phyloP scores from a whole-genome alignment of 306 rosid genomes.

The Prunus armeniaca region DNA sequence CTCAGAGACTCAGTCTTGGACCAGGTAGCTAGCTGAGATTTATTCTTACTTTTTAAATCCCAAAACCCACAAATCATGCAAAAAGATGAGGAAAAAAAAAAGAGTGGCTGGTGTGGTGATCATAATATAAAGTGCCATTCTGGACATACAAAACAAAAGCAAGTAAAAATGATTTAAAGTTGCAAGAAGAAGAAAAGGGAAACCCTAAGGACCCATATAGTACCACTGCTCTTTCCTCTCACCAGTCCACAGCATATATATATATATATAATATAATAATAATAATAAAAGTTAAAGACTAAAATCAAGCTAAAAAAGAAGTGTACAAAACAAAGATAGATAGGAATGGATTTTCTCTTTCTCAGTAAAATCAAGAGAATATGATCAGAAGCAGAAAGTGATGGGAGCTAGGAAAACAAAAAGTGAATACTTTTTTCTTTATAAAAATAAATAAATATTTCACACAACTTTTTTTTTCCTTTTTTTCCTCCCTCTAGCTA shows the following conservation, averaged over 20 bases:
- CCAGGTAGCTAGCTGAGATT: background rate
- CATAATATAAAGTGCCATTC: conserved; percentile 14
- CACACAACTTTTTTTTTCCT: background rate
- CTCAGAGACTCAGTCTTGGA: conserved; percentile 21
- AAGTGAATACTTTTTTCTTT: background rate
- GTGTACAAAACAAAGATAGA: conserved; percentile 27
- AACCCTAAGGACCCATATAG: conserved; percentile 46
- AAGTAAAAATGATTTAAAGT: conserved; percentile 24
- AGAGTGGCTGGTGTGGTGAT: background rate
- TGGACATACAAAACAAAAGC: conserved; percentile 4
- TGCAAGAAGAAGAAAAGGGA: conserved; percentile 4
- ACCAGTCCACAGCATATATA: background rate
- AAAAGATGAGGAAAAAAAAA: conserved; percentile 7
- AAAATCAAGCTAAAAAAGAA: conserved; percentile 36
- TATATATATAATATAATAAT: no score
- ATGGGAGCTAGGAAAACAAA: background rate
- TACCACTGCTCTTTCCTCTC: no score
- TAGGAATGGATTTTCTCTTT: conserved; percentile 32
- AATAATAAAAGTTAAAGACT: conserved; percentile 41
- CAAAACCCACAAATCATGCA: conserved; percentile 33
- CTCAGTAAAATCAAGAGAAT: conserved; percentile 41
- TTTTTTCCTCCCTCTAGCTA: background rate
- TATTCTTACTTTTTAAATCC: conserved; percentile 27
- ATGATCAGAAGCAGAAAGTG: conserved; percentile 31
- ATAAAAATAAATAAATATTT: background rate